Conservation (phyloP, 306 rosid genomes). For the Cucumis hystrix region DNA sequence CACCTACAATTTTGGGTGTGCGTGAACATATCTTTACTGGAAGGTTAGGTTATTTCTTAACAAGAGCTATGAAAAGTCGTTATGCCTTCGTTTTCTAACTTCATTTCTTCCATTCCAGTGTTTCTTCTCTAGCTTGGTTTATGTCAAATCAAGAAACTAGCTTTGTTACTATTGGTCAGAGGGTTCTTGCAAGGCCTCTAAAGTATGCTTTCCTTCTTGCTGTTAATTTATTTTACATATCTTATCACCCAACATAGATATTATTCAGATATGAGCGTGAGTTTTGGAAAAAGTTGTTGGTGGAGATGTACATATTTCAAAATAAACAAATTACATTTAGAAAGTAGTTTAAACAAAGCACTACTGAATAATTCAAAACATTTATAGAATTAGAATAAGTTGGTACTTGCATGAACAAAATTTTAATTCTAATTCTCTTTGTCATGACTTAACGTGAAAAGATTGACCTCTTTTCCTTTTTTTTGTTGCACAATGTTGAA, state of each 20-base stretch:
- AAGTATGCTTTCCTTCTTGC: conserved; percentile 44
- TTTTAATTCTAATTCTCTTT: not conserved
- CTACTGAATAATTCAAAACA: no score
- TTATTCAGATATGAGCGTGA: not conserved
- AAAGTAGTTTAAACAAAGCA: no score
- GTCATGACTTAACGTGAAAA: not conserved
- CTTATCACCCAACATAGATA: not conserved
- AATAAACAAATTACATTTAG: no score
- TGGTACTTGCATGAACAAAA: not conserved
- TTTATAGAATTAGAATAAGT: no score
- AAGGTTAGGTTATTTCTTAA: conserved; percentile 38
- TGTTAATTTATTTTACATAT: conserved; percentile 2
- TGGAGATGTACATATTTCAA: no score
- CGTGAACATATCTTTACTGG: conserved; percentile 98
- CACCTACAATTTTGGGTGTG: conserved; percentile 86
- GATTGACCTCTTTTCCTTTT: not conserved
- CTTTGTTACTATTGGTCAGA: conserved; percentile 92
- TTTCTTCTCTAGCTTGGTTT: conserved; percentile 97
- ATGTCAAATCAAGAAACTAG: conserved; percentile 99
- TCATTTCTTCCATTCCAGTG: conserved; percentile 38
- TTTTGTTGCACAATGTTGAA: not conserved
- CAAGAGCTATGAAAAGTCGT: conserved; percentile 1
- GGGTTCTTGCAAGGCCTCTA: conserved; percentile 95
- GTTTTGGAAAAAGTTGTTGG: no score
- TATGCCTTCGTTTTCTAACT: not conserved